These are phyloP conservation scores for Jaenimonas drosophilae DNA, from an alignment of 208 protist species.

Conservation along the genomic window DNA sequence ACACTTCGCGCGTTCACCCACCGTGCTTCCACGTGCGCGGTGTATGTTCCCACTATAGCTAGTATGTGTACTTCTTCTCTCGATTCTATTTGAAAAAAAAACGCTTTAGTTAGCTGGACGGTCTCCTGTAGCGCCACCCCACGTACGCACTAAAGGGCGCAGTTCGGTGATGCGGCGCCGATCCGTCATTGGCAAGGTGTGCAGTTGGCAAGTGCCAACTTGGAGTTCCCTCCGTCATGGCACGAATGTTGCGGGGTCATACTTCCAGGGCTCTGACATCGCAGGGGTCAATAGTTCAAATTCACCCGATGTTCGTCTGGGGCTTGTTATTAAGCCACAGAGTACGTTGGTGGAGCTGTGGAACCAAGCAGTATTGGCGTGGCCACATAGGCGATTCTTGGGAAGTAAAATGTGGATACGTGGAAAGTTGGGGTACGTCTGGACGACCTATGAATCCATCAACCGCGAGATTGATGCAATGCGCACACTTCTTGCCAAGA, in stretches of 20 bases:
- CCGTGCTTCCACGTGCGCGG: no score
- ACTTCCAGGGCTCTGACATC: slow-evolving; percentile 65
- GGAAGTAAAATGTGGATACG: slow-evolving; percentile 87
- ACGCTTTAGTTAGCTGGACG: no score
- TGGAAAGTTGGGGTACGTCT: slow-evolving; percentile 79
- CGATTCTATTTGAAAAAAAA: no score
- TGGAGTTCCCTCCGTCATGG: slow-evolving; percentile 28
- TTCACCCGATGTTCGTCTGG: slow-evolving; percentile 37
- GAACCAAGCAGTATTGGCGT: slow-evolving; percentile 74
- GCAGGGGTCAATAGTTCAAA: slow-evolving; percentile 45
- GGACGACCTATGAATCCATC: slow-evolving; percentile 88
- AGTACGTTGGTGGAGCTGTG: slow-evolving; percentile 83
- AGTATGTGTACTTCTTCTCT: no score
- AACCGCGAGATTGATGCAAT: slow-evolving; percentile 63
- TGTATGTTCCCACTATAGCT: no score
- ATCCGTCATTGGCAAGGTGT: no score
- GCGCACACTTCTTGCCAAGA: slow-evolving; percentile 67
- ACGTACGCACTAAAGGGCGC: no score
- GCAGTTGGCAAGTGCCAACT: no score
- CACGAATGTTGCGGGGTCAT: slow-evolving; percentile 68
- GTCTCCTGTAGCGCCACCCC: no score
- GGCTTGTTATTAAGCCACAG: slow-evolving; percentile 81
- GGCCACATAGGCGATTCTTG: slow-evolving; percentile 73
- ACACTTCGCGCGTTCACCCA: no score
- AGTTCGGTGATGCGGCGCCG: no score